Conservation (phyloP, 441 rosid species). For the Codiaeum variegatum region DNA sequence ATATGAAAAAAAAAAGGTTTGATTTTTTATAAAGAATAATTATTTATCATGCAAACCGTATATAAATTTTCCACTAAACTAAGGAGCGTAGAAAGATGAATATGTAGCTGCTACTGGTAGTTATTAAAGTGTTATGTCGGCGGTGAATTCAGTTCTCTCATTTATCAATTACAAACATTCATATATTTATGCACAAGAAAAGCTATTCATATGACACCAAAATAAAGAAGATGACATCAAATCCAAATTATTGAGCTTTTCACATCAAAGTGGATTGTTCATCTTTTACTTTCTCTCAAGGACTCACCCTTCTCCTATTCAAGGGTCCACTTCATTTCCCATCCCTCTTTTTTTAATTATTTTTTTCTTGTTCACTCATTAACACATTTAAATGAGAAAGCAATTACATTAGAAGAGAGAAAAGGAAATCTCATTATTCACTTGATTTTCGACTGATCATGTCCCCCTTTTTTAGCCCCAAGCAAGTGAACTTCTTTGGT, state of each 20-base stretch:
- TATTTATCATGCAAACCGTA: no score
- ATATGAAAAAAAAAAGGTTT: no score
- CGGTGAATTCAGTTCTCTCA: no score
- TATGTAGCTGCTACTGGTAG: no score
- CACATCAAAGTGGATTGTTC: slow-evolving; percentile 21
- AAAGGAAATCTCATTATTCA: slow-evolving; percentile 16
- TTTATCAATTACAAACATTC: no score
- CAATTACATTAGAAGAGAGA: slow-evolving; percentile 3
- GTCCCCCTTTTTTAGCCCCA: slow-evolving; percentile 16
- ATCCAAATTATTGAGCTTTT: not conserved
- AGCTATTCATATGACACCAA: no score
- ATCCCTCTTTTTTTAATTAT: slow-evolving; percentile 13
- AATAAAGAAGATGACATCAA: not conserved
- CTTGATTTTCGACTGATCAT: slow-evolving; percentile 14
- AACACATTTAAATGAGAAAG: no score
- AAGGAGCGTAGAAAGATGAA: no score
- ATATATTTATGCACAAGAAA: no score
- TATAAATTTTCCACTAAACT: no score
- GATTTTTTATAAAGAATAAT: no score
- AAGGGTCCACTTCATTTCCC: slow-evolving; percentile 26
- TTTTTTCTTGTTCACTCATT: not conserved
- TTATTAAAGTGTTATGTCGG: no score
- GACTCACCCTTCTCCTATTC: not conserved
- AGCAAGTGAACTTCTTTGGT: slow-evolving; percentile 11
- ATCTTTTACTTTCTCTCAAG: slow-evolving; percentile 13